These are phyloP conservation scores for Coemansia sp. DNA, from an alignment of 192 early-diverging fungal species.

Conservation along the genomic window DNA sequence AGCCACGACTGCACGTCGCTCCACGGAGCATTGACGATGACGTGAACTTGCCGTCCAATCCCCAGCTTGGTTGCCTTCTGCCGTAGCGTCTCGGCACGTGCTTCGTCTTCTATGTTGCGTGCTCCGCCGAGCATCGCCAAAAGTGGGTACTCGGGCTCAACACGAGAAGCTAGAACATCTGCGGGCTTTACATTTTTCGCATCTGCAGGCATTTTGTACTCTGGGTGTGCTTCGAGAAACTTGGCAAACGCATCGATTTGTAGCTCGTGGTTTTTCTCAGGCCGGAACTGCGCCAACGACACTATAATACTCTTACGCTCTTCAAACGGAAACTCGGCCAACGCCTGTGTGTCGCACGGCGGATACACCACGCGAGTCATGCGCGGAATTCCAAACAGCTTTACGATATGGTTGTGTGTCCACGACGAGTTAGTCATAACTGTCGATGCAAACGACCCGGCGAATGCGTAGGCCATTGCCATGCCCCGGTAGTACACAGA, in stretches of 20 bases:
- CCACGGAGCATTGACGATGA: constrained; percentile 84
- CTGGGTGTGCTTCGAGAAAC: constrained; percentile 62
- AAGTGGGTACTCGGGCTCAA: constrained; percentile 19
- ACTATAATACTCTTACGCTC: constrained; percentile 64
- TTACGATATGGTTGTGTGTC: constrained; percentile 88
- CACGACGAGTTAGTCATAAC: constrained; percentile 97
- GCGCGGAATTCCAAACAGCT: constrained; percentile 68
- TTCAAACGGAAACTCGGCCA: constrained; percentile 59
- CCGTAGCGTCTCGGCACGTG: constrained; percentile 62
- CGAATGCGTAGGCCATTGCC: constrained; percentile 69
- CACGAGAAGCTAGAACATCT: neutral
- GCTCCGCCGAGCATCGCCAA: constrained; percentile 86
- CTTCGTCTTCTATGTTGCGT: constrained; percentile 76
- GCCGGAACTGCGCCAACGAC: constrained; percentile 94
- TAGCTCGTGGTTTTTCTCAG: constrained; percentile 89
- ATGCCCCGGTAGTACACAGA: constrained; percentile 76
- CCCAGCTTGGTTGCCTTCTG: constrained; percentile 52
- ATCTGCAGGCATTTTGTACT: constrained; percentile 28
- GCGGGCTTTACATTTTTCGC: constrained; percentile 17
- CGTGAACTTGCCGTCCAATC: constrained; percentile 68
- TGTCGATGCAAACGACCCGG: constrained; percentile 75
- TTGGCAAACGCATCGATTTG: constrained; percentile 75
- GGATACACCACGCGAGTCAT: constrained; percentile 80
- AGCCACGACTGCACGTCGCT: constrained; percentile 64
- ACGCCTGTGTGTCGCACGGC: constrained; percentile 80